phyloP scores from a whole-genome alignment of 225 moss, liverwort and hornwort genomes.

The Bryum argenteum region DNA sequence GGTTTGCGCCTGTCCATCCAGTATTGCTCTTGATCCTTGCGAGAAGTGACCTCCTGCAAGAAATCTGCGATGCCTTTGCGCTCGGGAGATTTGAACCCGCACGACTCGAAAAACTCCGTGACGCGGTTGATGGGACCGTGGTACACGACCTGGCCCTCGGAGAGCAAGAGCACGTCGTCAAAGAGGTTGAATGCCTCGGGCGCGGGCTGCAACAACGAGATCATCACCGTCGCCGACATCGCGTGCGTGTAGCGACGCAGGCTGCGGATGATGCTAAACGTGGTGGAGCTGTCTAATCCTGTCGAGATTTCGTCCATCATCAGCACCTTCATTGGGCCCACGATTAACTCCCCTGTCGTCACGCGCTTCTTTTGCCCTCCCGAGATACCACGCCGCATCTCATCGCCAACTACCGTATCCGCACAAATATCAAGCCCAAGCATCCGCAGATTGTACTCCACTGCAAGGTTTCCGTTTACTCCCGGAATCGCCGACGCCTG shows the following conservation, averaged over 20 bases:
- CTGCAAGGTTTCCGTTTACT: constrained; percentile 39
- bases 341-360: constrained; percentile 72
- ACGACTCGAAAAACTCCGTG: constrained; percentile 56
- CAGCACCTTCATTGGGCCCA: constrained; percentile 63
- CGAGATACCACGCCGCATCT: constrained; percentile 56
- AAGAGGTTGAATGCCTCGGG: constrained; percentile 68
- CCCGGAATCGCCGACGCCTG: constrained; percentile 53
- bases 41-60: constrained; percentile 83
- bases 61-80: constrained; percentile 74
- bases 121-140: constrained; percentile 51
- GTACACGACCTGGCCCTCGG: constrained; percentile 71
- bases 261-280: constrained; percentile 59
- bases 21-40: constrained; percentile 90
- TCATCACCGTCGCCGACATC: constrained; percentile 54
- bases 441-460: constrained; percentile 53
- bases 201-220: constrained; percentile 70
- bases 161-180: constrained; percentile 67
- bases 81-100: constrained; percentile 71
- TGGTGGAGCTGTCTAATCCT: constrained; percentile 73
- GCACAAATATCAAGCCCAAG: constrained; percentile 57
- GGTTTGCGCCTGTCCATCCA: constrained; percentile 71
- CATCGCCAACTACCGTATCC: constrained; percentile 49
- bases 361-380: constrained; percentile 60
- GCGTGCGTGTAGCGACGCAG: constrained; percentile 49
- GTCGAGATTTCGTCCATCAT: constrained; percentile 84